Evolutionary conservation across 352 stramenopile species (phyloP).

Genomic region (Peronospora farinosa): DNA sequence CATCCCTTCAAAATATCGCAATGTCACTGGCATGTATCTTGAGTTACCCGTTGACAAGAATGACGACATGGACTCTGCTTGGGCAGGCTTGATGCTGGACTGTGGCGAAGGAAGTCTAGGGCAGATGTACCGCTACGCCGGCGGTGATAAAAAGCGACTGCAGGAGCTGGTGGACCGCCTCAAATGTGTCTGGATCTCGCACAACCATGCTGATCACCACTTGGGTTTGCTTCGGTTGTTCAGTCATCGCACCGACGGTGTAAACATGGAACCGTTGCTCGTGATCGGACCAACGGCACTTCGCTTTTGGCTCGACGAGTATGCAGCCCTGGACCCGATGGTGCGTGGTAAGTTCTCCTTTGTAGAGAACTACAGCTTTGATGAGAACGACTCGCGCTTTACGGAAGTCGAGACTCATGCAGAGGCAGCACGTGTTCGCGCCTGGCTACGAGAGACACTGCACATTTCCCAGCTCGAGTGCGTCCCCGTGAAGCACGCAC

Average conservation of each 20-base stretch:
- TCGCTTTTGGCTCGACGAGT: slow-evolving; percentile 89
- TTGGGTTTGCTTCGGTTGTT: slow-evolving; percentile 91
- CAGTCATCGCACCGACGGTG: slow-evolving; percentile 40
- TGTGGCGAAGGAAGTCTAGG: slow-evolving; percentile 94
- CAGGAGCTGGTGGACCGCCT: slow-evolving; percentile 60
- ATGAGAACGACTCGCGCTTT: slow-evolving; percentile 38
- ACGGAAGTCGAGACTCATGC: slow-evolving; percentile 24
- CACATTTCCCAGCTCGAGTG: slow-evolving; percentile 50
- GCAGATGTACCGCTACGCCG: slow-evolving; percentile 79
- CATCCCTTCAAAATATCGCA: slow-evolving; percentile 97
- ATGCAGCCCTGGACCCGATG: slow-evolving; percentile 67
- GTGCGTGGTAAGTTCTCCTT: slow-evolving; percentile 86
- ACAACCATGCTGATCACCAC: slow-evolving; percentile 97
- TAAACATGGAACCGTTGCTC: slow-evolving; percentile 60
- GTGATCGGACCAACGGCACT: slow-evolving; percentile 90
- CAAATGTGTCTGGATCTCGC: slow-evolving; percentile 94
- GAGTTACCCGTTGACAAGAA: slow-evolving; percentile 31
- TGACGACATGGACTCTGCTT: not conserved
- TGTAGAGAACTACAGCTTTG: slow-evolving; percentile 82
- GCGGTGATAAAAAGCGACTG: slow-evolving; percentile 36
- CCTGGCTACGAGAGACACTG: slow-evolving; percentile 36
- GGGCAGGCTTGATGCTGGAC: slow-evolving; percentile 89
- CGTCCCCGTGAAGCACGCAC: slow-evolving; percentile 85
- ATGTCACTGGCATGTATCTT: slow-evolving; percentile 94
- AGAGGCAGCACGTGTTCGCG: slow-evolving; percentile 32